Conservation (phyloP, 805 yeast species). For the Ogataea minuta region DNA sequence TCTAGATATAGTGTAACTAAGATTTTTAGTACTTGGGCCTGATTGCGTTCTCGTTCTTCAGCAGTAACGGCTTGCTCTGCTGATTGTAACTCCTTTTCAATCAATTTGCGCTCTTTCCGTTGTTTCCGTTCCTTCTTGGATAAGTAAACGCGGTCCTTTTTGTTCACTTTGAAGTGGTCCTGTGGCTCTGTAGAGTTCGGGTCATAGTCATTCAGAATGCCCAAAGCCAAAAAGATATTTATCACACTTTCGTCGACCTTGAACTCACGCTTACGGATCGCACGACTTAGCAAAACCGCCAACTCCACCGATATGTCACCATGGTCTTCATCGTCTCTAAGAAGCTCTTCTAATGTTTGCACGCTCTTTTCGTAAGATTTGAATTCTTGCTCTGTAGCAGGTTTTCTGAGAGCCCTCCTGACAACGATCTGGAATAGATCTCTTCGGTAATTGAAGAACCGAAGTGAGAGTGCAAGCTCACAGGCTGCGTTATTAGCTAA, state of each 20-base stretch:
- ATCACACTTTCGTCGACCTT: conserved; percentile 82
- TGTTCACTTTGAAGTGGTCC: conserved; percentile 54
- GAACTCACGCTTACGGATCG: conserved; percentile 69
- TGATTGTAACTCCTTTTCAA: conserved; percentile 82
- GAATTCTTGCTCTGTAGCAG: conserved; percentile 45
- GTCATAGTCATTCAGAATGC: conserved; percentile 67
- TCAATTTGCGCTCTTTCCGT: conserved; percentile 79
- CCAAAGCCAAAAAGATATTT: conserved; percentile 66
- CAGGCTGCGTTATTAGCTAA: conserved; percentile 76
- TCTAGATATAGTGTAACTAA: conserved; percentile 74
- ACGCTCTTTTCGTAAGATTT: conserved; percentile 57
- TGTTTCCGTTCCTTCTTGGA: conserved; percentile 88
- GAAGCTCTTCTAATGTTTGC: conserved; percentile 62
- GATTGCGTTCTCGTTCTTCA: conserved; percentile 82
- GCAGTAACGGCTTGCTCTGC: conserved; percentile 88
- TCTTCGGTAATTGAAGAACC: conserved; percentile 78
- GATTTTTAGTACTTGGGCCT: conserved; percentile 76
- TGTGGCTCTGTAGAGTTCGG: conserved; percentile 56
- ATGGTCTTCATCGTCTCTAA: conserved; percentile 69
- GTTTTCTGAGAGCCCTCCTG: conserved; percentile 64
- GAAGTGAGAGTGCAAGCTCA: conserved; percentile 64
- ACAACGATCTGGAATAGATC: conserved; percentile 68
- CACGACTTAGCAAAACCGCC: conserved; percentile 63
- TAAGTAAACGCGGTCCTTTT: conserved; percentile 86
- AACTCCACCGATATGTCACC: conserved; percentile 82